Evolutionary conservation across 208 protist genomes (phyloP), one percentile per base, ranked within the genome.

Genomic region (Leishmania lainsoni): DNA sequence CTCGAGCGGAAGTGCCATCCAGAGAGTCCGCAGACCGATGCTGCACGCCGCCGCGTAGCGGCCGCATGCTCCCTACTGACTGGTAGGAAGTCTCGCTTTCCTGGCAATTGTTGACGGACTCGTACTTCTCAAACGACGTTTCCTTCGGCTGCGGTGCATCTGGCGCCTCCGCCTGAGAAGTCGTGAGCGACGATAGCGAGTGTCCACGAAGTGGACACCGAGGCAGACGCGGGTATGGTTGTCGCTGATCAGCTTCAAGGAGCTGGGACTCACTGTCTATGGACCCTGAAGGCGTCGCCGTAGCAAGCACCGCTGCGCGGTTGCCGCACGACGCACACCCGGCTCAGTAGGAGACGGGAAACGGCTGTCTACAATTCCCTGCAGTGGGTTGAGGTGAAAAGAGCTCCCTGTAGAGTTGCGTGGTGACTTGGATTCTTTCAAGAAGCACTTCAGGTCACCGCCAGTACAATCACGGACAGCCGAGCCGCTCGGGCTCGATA

Each of bases 361-460:
- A 29, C 42, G 17, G 39, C 58, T 78, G 51, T 3, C n/a, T 35
- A 12, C 65, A n/a, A 81, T 32, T 17, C 61, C 81, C 14, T 75
- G 66, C 51, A 89, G 58, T 70, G 86, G 86, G 51, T 82, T 83
- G n/a, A 89, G 74, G 63, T 89, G 83, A 59, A 81, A 83, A 39
- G 78, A 74, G 74, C 59, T 69, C 35, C 80, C 83, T 2, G 56
- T 71, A 1, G 78, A 16, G 75, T 85, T 86, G 49, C 80, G 80
- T 20, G 74, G 77, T 6, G 65, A 84, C 68, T 78, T 80, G 5
- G 75, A 39, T 65, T 80, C 81, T 20, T 73, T 77, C 58, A 80
- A 45, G 42, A 74, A 73, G 0, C 69, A 69, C 59, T 10, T 61
- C 35, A n/a, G 9, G 32, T 80, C 76, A 20, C 16, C 35, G 32